These are phyloP conservation scores for Diaporthe citri DNA, from an alignment of 2,329 filamentous ascomycete genomes.

Conservation along the genomic window DNA sequence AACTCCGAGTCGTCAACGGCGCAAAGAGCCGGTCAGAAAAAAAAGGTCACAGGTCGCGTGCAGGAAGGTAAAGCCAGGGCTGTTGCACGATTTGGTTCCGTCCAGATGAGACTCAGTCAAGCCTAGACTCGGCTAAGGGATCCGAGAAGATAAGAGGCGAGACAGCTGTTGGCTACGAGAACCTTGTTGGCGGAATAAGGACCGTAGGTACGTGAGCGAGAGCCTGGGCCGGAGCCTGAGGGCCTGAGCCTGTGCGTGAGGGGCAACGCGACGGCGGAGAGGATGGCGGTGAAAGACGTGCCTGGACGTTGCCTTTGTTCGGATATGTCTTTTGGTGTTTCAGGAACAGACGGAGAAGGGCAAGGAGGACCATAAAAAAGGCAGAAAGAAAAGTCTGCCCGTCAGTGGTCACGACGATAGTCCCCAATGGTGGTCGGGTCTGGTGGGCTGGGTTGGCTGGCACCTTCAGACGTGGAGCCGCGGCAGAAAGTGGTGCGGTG, in stretches of 20 bases:
- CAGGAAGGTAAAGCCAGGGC: conserved; percentile 17
- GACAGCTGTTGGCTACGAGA: conserved; percentile 36
- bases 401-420: conserved; percentile 26
- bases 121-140: conserved; percentile 32
- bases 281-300: conserved; percentile 28
- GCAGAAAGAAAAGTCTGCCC: conserved; percentile 31
- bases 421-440: conserved; percentile 29
- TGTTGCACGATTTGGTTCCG: conserved; percentile 20
- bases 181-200: conserved; percentile 31
- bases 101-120: conserved; percentile 33
- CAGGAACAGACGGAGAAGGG: not conserved
- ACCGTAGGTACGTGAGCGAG: conserved; percentile 10
- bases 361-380: not conserved
- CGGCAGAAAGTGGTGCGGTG: conserved; percentile 35
- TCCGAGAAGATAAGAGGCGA: conserved; percentile 39
- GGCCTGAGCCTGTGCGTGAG: conserved; percentile 25
- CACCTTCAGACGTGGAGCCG: conserved; percentile 40
- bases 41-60: conserved; percentile 22
- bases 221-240: conserved; percentile 5
- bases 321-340: not conserved
- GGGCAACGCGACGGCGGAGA: conserved; percentile 21
- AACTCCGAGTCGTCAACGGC: conserved; percentile 1
- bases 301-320: not conserved
- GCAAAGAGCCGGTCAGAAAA: not conserved
- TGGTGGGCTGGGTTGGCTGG: conserved; percentile 32